phyloP scores from a whole-genome alignment of 495 filamentous ascomycete genomes.

The Aspergillus funiculosus region DNA sequence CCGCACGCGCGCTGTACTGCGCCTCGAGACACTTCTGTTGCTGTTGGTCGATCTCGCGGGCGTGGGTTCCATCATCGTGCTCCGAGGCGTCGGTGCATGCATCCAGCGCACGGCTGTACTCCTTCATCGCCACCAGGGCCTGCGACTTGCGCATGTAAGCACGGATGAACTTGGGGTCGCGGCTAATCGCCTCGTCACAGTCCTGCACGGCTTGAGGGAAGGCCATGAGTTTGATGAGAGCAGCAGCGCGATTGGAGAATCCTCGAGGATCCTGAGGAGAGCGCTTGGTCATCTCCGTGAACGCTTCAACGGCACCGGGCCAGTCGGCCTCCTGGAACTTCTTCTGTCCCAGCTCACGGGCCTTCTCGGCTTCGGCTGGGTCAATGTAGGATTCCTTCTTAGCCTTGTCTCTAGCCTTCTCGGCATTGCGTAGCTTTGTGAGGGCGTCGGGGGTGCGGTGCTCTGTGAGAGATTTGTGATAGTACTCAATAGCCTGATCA shows the following conservation, averaged over 20 bases:
- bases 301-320: constrained; percentile 92
- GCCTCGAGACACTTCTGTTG: constrained; percentile 89
- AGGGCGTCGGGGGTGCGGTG: constrained; percentile 94
- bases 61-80: constrained; percentile 73
- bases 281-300: constrained; percentile 96
- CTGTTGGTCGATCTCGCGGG: constrained; percentile 86
- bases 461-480: constrained; percentile 89
- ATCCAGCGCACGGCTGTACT: constrained; percentile 91
- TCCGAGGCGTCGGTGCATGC: constrained; percentile 74
- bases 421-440: constrained; percentile 85
- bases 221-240: constrained; percentile 90
- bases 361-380: constrained; percentile 88
- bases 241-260: constrained; percentile 94
- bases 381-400: constrained; percentile 81
- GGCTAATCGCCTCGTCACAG: constrained; percentile 85
- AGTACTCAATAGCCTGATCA: constrained; percentile 76
- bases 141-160: constrained; percentile 94
- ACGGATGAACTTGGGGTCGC: constrained; percentile 87
- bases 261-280: constrained; percentile 88
- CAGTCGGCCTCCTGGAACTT: constrained; percentile 97
- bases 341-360: constrained; percentile 86
- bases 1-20: constrained; percentile 82
- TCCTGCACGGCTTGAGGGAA: constrained; percentile 92
- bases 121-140: constrained; percentile 90
- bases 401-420: constrained; percentile 75